These are phyloP conservation scores for Vitis vinifera DNA, from an alignment of 164 flowering plant genomes.

Conservation along the genomic window DNA sequence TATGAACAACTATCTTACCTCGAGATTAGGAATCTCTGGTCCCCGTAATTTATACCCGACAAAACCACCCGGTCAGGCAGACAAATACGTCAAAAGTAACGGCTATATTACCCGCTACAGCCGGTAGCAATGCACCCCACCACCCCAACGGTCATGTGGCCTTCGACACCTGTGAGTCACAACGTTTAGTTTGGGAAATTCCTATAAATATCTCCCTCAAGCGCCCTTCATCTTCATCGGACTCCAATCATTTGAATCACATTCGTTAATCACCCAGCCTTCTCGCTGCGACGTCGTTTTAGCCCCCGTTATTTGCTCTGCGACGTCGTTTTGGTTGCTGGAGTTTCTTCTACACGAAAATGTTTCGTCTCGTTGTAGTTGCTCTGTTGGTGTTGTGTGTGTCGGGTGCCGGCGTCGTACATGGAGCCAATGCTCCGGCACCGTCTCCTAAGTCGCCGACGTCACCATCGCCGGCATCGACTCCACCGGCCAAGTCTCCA, in stretches of 20 bases:
- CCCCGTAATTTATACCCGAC: neutral
- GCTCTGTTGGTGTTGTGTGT: constrained; percentile 4
- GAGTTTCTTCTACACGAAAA: neutral
- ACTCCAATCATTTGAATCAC: no score
- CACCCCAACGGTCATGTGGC: constrained; percentile 36
- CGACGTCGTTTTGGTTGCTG: neutral
- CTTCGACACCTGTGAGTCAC: no score
- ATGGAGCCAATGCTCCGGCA: constrained; percentile 26
- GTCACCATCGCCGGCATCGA: constrained; percentile 8
- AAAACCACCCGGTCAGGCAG: constrained; percentile 8
- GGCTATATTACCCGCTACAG: constrained; percentile 22
- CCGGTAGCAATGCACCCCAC: constrained; percentile 17
- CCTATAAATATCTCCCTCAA: no score
- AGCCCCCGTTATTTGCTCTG: no score
- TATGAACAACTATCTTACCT: neutral
- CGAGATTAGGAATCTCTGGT: neutral
- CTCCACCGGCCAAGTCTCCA: constrained; percentile 2
- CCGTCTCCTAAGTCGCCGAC: constrained; percentile 19
- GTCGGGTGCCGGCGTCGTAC: constrained; percentile 21
- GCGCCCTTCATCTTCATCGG: no score
- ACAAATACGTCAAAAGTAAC: constrained; percentile 14
- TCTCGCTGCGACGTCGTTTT: no score
- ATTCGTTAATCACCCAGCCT: no score
- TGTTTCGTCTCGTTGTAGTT: neutral
- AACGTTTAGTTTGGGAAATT: no score